Evolutionary conservation across 495 filamentous ascomycete species (phyloP).

Genomic region (Cenococcum geophilum): DNA sequence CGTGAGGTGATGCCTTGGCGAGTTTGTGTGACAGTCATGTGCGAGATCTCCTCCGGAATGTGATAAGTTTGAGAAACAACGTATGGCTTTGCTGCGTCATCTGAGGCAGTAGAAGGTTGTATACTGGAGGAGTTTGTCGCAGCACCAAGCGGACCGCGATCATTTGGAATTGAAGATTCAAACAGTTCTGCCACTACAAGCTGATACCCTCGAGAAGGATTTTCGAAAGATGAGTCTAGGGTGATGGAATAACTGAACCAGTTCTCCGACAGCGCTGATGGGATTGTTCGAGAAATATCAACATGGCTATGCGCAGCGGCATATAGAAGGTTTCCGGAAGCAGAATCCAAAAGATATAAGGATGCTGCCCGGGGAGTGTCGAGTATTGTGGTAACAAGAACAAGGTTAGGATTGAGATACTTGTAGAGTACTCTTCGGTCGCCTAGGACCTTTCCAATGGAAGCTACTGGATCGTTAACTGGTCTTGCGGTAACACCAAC

Average conservation of each 20-base stretch:
- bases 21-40: slow-evolving; percentile 79
- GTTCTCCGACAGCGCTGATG: slow-evolving; percentile 80
- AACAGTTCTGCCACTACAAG: slow-evolving; percentile 83
- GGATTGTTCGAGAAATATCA: slow-evolving; percentile 67
- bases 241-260: slow-evolving; percentile 88
- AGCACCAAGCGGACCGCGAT: slow-evolving; percentile 71
- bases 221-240: slow-evolving; percentile 40
- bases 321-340: slow-evolving; percentile 74
- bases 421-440: slow-evolving; percentile 94
- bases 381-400: slow-evolving; percentile 67
- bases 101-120: slow-evolving; percentile 46
- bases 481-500: slow-evolving; percentile 60
- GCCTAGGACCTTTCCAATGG: slow-evolving; percentile 87
- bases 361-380: slow-evolving; percentile 51
- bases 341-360: slow-evolving; percentile 78
- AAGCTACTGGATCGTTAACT: slow-evolving; percentile 79
- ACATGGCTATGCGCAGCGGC: slow-evolving; percentile 63
- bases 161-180: slow-evolving; percentile 75
- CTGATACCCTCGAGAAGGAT: slow-evolving; percentile 74
- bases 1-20: slow-evolving; percentile 87
- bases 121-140: slow-evolving; percentile 67
- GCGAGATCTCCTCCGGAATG: slow-evolving; percentile 66
- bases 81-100: slow-evolving; percentile 52
- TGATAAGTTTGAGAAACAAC: slow-evolving; percentile 74
- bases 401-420: slow-evolving; percentile 83